Conservation (phyloP, 306 rosid species). For the Cucurbita argyrosperma region DNA sequence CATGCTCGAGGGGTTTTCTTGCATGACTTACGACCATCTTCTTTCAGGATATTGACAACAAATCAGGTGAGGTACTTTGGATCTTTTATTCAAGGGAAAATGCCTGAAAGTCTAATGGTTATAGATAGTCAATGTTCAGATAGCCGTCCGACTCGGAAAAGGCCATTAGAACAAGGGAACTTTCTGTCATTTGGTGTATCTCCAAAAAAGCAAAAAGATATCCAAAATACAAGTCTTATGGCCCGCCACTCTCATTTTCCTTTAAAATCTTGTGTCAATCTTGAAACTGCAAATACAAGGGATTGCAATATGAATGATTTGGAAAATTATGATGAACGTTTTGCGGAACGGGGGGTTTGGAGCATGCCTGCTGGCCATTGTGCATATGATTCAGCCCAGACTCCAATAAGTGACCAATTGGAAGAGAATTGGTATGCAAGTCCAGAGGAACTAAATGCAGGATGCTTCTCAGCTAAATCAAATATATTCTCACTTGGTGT, state of each 20-base stretch:
- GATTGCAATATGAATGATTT: conserved; percentile 19
- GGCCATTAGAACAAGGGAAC: conserved; percentile 32
- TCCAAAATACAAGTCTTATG: conserved; percentile 21
- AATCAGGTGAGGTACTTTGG: conserved; percentile 51
- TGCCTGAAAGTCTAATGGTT: conserved; percentile 17
- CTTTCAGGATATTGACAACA: conserved; percentile 38
- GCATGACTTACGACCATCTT: conserved; percentile 57
- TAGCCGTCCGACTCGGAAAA: conserved; percentile 30
- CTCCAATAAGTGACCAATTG: conserved; percentile 28
- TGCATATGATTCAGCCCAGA: conserved; percentile 24
- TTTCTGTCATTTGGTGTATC: conserved; percentile 22
- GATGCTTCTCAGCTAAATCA: conserved; percentile 48
- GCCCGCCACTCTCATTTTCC: conserved; percentile 27
- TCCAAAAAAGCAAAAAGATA: conserved; percentile 45
- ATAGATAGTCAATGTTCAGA: conserved; percentile 28
- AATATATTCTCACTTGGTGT: conserved; percentile 82
- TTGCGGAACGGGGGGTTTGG: conserved; percentile 20
- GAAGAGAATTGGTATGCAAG: conserved; percentile 73
- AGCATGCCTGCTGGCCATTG: conserved; percentile 33
- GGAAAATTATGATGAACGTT: conserved; percentile 24
- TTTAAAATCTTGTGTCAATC: conserved; percentile 17
- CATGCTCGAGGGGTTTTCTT: conserved; percentile 60
- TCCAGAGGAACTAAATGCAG: conserved; percentile 53
- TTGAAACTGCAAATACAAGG: conserved; percentile 25
- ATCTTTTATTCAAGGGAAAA: conserved; percentile 28